phyloP scores from a whole-genome alignment of 805 yeast species.

The Candida glaebosa region DNA sequence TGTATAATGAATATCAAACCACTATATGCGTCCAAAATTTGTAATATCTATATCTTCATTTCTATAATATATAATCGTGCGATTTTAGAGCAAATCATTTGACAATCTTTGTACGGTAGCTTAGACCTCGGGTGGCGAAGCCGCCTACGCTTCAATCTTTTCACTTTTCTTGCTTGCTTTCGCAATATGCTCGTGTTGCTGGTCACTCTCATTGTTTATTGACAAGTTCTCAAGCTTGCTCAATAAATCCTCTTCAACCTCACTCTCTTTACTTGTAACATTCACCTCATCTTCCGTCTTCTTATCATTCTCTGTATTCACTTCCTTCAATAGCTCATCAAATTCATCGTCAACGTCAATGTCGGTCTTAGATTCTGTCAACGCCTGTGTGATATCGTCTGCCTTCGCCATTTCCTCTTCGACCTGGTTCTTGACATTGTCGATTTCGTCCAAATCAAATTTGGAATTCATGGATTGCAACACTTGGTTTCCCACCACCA shows the following conservation, averaged over 20 bases:
- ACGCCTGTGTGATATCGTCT: conserved; percentile 24
- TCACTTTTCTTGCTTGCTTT: too few species aligned
- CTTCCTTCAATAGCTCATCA: conserved; percentile 18
- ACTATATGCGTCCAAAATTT: not conserved
- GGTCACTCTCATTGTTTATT: conserved; percentile 2
- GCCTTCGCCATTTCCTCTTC: conserved; percentile 26
- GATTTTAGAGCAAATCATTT: too few species aligned
- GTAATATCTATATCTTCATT: not conserved
- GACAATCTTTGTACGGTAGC: not conserved
- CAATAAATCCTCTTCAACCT: conserved; percentile 3
- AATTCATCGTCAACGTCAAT: conserved; percentile 30
- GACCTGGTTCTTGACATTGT: conserved; percentile 23
- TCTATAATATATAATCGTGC: not conserved
- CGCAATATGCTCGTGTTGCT: too few species aligned
- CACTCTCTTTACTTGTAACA: conserved; percentile 4
- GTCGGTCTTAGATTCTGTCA: conserved; percentile 17
- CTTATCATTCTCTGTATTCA: conserved; percentile 10
- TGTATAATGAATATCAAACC: too few species aligned
- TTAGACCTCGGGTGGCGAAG: too few species aligned
- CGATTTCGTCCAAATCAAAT: conserved; percentile 24
- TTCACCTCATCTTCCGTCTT: conserved; percentile 2
- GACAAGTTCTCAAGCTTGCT: conserved; percentile 4
- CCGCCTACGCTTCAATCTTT: too few species aligned
- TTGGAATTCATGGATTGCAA: conserved; percentile 26
- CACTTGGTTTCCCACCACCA: conserved; percentile 22